Percentiles rank a stretch among this genome's conserved stretches.
Conservation (phyloP, 164 flowering plant species). For the Tetracentron sinense region DNA sequence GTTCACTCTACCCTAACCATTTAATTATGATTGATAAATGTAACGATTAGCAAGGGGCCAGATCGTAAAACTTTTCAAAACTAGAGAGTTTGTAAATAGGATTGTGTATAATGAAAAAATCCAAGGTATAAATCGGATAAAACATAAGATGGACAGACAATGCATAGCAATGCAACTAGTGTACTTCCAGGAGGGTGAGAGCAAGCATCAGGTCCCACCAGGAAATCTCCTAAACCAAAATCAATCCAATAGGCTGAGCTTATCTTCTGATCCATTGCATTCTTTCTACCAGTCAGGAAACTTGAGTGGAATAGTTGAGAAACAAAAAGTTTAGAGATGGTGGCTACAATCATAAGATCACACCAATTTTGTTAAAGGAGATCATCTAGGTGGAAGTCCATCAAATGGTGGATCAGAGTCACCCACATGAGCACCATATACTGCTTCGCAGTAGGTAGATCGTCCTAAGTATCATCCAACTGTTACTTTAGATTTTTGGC, state of each 20-base stretch:
- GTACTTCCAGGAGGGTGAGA: no score
- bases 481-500: neutral
- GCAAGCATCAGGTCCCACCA: neutral
- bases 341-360: neutral
- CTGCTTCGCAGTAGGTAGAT: neutral
- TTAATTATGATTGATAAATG: neutral
- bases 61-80: no score
- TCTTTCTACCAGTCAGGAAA: neutral
- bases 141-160: no score
- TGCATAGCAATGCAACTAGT: no score
- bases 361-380: neutral
- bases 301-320: neutral
- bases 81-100: no score
- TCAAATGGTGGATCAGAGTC: neutral
- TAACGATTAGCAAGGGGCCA: neutral
- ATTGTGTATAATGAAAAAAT: no score
- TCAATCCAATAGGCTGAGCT: neutral
- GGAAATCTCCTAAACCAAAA: neutral
- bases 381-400: neutral
- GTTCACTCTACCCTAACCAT: slow-evolving; percentile 20
- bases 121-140: no score
- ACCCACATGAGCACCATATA: neutral
- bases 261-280: neutral
- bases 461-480: neutral
- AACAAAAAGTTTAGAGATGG: neutral